Percentiles rank a stretch among this genome's conserved stretches.
These are phyloP conservation scores for Laburnicola sp. DNA, from an alignment of 2,329 filamentous ascomycete species.

Conservation along the genomic window DNA sequence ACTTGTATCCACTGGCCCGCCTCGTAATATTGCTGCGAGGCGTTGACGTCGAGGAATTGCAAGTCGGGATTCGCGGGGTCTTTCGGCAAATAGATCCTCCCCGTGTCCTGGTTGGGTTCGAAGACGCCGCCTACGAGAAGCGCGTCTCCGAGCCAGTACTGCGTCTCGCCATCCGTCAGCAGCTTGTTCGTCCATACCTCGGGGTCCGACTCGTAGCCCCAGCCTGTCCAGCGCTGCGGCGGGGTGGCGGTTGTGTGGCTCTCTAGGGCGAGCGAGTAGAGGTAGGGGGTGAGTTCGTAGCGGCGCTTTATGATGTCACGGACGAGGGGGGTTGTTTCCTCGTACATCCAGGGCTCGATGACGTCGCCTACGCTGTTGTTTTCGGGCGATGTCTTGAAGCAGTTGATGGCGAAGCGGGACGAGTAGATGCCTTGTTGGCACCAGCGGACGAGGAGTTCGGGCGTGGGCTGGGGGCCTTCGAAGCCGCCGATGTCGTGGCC, in stretches of 20 bases:
- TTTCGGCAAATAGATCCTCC: slow-evolving; percentile 65
- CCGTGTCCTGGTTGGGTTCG: slow-evolving; percentile 58
- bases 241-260: slow-evolving; percentile 65
- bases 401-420: slow-evolving; percentile 74
- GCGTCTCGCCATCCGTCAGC: slow-evolving; percentile 66
- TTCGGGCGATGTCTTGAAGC: slow-evolving; percentile 70
- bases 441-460: slow-evolving; percentile 73
- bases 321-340: slow-evolving; percentile 64
- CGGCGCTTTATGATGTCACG: slow-evolving; percentile 68
- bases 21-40: slow-evolving; percentile 60
- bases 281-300: slow-evolving; percentile 72
- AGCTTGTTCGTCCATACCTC: slow-evolving; percentile 64
- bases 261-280: slow-evolving; percentile 66
- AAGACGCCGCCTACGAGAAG: slow-evolving; percentile 70
- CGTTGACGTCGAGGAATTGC: slow-evolving; percentile 66
- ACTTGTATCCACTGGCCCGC: slow-evolving; percentile 60
- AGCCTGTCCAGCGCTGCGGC: slow-evolving; percentile 72
- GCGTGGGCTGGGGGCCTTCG: slow-evolving; percentile 71
- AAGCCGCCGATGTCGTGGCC: slow-evolving; percentile 78
- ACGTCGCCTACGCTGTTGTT: slow-evolving; percentile 71
- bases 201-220: slow-evolving; percentile 69
- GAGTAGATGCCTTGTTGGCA: slow-evolving; percentile 72
- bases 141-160: slow-evolving; percentile 73
- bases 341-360: slow-evolving; percentile 79
- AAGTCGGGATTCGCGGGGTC: slow-evolving; percentile 47